Base-by-base conservation (phyloP, 2,329 filamentous ascomycete species). In the Diaporthe vexans region DNA sequence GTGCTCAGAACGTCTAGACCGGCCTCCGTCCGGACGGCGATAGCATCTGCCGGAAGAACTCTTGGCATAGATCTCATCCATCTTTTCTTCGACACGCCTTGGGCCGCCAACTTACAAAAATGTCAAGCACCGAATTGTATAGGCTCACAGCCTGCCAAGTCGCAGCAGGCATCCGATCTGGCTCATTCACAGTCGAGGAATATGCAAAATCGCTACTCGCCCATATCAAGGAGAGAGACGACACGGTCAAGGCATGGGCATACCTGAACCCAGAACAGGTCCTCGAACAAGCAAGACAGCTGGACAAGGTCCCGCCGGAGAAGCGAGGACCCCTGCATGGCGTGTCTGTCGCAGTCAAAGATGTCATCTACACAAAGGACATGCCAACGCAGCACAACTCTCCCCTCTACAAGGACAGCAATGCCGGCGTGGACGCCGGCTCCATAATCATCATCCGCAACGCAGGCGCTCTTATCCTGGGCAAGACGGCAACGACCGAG, bases 401-500 rank as follows among this genome's bases (percentile, higher is more conserved):
- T 0, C 82, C 86, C 0, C 86, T 92, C 13, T 92, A 91, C 78
- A 78, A 83, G 33, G 81, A 82, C 2, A 80, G 86, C 73, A 83
- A 85, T 1, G 82, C 83, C 2, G 81, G 83, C 24, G 78, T 90
- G 8, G 90, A 92, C 78, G 88, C 90, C 1, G 86, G 83, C 0
- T 85, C 84, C 8, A 82, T 92, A 37, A 84, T 84, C 3, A 85
- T 88, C 5, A 82, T 92, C 4, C 85, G 90, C 2, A 80, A 86
- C 10, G 86, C 88, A 2, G 90, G 91, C 0, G 90, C 89, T 2
- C 81, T 92, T 15, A 86, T 92, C n/a, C 82, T 92, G 13, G 84
- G 87, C 33, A 89, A 91, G 78, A 90, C 89, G 0, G 89, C 87
- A 0, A 93, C 91, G 0, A 91, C 92, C 0, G 91, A 93, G 78